Conservation (phyloP, 164 flowering plant genomes). For the Cinnamomum chago region DNA sequence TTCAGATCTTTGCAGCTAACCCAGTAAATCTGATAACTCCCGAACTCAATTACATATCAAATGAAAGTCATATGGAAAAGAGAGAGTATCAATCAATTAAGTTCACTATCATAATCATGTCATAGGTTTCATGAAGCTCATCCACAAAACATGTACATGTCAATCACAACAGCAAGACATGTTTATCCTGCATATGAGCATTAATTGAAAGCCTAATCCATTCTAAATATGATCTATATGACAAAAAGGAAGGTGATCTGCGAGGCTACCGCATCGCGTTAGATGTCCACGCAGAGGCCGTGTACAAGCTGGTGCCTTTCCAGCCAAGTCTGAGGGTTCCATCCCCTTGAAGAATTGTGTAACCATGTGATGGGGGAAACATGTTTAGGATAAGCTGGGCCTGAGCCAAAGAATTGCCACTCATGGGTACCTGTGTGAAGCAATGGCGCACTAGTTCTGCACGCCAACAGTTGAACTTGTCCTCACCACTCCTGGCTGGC, state of each 20-base stretch:
- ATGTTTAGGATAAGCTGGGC: constrained; percentile 68
- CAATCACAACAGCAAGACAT: not conserved
- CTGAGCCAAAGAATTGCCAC: constrained; percentile 59
- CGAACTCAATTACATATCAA: too few species aligned
- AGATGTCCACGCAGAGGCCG: constrained; percentile 74
- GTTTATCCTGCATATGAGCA: not conserved
- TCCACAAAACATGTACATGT: not conserved
- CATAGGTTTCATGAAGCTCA: not conserved
- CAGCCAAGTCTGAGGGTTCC: constrained; percentile 65
- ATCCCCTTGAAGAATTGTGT: constrained; percentile 57
- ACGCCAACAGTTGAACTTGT: constrained; percentile 54
- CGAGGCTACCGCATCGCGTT: constrained; percentile 8
- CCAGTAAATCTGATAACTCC: too few species aligned
- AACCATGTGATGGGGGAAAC: constrained; percentile 59
- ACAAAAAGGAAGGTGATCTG: not conserved
- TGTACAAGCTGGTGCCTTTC: constrained; percentile 67
- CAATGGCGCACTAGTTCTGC: constrained; percentile 34
- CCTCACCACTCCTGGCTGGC: constrained; percentile 69
- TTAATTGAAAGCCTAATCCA: not conserved
- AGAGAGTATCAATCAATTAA: not conserved
- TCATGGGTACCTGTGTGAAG: constrained; percentile 55
- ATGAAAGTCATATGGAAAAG: too few species aligned
- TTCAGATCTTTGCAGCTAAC: too few species aligned
- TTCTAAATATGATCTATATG: not conserved
- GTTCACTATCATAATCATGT: not conserved